Base-by-base conservation (phyloP, 805 yeast genomes). In the Yarrowia sp. region DNA sequence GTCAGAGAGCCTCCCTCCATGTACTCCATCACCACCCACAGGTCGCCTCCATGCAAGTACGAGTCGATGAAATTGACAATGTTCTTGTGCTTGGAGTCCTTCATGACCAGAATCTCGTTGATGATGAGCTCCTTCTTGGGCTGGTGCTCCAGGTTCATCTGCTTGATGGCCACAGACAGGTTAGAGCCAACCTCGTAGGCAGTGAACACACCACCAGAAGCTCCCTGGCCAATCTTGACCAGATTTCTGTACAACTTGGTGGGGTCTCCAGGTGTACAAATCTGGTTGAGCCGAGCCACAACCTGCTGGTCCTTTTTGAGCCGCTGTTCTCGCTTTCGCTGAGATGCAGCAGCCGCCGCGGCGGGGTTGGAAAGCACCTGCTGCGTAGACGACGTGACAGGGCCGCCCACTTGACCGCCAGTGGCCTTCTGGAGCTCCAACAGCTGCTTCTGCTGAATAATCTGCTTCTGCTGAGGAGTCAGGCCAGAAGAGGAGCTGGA, bases 1-100 rank as follows among this genome's bases (percentile, higher is more conserved):
- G 99, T 93, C 70, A 95, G 80, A 0, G 96, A 88, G 2, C 99
- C 99, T 67, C 99, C 99, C 75, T 95, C 98, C 99, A 95, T 95
- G 74, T 90, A 95, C 76, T 95, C 99, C 99, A 95, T 95, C 21
- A 95, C 86, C 10, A 95, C 98, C 97, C 98, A 93, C 67, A 95
- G 80, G 72, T 95, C 98, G 4, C 91, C 90, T 64, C 92, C 82
- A 19, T 67, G 67, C 67, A 93, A 78, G 72, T 90, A 96, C 0
- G 97, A 91, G 73, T 93, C 98, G 67, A 95, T 77, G 76, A 90
- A 95, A 74, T 93, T 95, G 66, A 95, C 99, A 76, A 95, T 95
- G 74, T 95, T 95, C 67, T 89, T 87, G 77, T 95, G 98, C 68
- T 89, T 92, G 16, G 96, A 87, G 72, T 92, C 98, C 74, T 91